These are phyloP conservation scores for Rhynchosporium graminicola DNA, from an alignment of 2,329 filamentous ascomycete genomes.

Conservation along the genomic window DNA sequence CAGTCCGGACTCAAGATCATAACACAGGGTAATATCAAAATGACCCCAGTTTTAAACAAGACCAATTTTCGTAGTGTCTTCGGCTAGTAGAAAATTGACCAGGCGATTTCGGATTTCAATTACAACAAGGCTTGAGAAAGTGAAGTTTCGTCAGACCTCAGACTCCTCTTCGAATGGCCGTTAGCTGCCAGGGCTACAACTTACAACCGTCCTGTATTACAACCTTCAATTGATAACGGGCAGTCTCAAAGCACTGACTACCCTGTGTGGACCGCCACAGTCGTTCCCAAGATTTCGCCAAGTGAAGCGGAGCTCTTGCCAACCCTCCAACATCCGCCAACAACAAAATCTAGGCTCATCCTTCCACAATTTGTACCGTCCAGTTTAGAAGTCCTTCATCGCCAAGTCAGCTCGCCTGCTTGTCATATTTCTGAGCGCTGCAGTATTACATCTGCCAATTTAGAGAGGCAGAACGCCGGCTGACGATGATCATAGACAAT, in stretches of 20 bases:
- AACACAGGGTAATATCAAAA: constrained; percentile 47
- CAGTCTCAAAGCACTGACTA: neutral
- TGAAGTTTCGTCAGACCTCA: no score
- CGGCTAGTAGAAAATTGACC: constrained; percentile 30
- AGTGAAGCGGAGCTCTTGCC: constrained; percentile 8
- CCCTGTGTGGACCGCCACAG: constrained; percentile 4
- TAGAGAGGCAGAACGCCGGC: neutral
- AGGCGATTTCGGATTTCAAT: neutral
- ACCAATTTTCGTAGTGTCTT: constrained; percentile 54
- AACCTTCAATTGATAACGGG: neutral
- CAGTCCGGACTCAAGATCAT: constrained; percentile 49
- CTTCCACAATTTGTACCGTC: neutral
- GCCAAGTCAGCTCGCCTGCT: constrained; percentile 5
- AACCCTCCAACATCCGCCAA: constrained; percentile 7
- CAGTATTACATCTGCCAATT: constrained; percentile 18
- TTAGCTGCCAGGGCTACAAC: no score
- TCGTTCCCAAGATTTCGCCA: constrained; percentile 5
- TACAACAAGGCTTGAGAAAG: no score
- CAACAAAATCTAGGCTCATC: neutral
- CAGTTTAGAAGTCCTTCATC: neutral
- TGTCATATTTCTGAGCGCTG: neutral
- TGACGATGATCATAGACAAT: neutral
- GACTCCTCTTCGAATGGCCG: no score
- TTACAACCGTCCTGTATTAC: neutral
- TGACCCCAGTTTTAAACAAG: constrained; percentile 48